A percentile compares a stretch with the other conserved stretches of the same genome.
These are phyloP conservation scores for Trichosphaerium sp. DNA, from an alignment of 78 protist genomes.

Conservation along the genomic window DNA sequence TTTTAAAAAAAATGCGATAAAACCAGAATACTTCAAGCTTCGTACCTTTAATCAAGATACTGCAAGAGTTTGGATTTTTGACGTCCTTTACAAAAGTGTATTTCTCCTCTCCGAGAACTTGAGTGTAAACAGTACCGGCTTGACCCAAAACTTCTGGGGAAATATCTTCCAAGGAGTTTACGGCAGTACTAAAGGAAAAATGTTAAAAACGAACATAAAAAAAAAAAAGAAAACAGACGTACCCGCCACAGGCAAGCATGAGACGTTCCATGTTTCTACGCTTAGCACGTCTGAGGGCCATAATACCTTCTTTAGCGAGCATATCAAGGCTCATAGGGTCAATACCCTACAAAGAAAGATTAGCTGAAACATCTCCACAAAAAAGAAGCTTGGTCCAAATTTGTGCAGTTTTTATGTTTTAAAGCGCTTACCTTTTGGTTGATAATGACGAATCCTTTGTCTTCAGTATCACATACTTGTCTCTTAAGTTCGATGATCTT, in stretches of 20 bases:
- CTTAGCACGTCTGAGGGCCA: conserved; percentile 97
- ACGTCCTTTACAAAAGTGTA: conserved; percentile 97
- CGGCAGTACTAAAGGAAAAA: conserved; percentile 75
- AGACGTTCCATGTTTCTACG: conserved; percentile 96
- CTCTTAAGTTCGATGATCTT: conserved; percentile 88
- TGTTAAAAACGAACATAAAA: not conserved
- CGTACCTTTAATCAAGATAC: conserved; percentile 88
- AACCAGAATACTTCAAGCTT: too few species aligned
- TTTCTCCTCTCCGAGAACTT: conserved; percentile 94
- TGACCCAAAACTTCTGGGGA: conserved; percentile 72
- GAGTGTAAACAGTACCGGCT: conserved; percentile 91
- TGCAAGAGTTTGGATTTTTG: conserved; percentile 87
- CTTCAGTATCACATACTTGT: conserved; percentile 50
- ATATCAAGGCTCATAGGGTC: conserved; percentile 95
- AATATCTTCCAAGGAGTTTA: conserved; percentile 91
- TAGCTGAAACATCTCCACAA: too few species aligned
- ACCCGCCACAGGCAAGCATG: too few species aligned
- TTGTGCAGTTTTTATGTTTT: too few species aligned
- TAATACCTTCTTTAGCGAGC: conserved; percentile 90
- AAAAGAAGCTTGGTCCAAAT: too few species aligned
- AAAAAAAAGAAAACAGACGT: too few species aligned
- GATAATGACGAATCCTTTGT: conserved; percentile 80
- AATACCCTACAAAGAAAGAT: too few species aligned
- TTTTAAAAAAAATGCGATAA: too few species aligned
- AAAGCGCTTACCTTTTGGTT: too few species aligned